A percentile compares a stretch with the other conserved stretches of the same genome.
Conservation (phyloP, 1,139 yeast genomes). For the Geotrichum phurueaensis region DNA sequence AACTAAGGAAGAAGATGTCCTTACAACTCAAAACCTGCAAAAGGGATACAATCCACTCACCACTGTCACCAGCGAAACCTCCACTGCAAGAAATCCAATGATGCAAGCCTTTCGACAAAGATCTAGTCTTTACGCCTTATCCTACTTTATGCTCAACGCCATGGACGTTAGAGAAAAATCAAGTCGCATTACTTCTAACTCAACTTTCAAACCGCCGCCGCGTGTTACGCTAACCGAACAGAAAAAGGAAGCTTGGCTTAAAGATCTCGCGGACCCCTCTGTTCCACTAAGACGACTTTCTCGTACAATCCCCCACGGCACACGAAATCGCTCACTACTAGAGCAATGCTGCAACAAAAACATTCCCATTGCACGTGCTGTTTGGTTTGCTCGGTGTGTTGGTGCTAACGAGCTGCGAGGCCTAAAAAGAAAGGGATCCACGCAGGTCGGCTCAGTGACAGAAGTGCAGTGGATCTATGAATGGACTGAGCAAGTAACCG, state of each 20-base stretch:
- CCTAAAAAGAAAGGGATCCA: slow-evolving; percentile 48
- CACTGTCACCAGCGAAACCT: slow-evolving; percentile 48
- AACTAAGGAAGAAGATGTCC: slow-evolving; percentile 47
- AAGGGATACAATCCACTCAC: slow-evolving; percentile 56
- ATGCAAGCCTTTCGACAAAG: slow-evolving; percentile 35
- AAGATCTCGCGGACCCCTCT: slow-evolving; percentile 62
- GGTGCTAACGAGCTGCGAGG: slow-evolving; percentile 75
- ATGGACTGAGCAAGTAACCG: slow-evolving; percentile 78
- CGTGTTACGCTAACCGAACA: slow-evolving; percentile 85
- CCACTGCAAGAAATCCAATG: slow-evolving; percentile 29
- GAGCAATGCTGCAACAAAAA: slow-evolving; percentile 62
- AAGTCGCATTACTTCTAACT: slow-evolving; percentile 52
- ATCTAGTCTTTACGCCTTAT: slow-evolving; percentile 58
- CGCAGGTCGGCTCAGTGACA: slow-evolving; percentile 29
- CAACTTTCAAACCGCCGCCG: slow-evolving; percentile 71
- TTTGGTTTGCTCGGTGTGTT: slow-evolving; percentile 87
- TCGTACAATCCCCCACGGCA: slow-evolving; percentile 86
- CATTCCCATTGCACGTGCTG: slow-evolving; percentile 70
- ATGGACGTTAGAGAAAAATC: slow-evolving; percentile 59
- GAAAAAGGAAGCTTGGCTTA: slow-evolving; percentile 78
- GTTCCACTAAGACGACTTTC: slow-evolving; percentile 64
- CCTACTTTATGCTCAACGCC: slow-evolving; percentile 57
- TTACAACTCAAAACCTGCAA: slow-evolving; percentile 47
- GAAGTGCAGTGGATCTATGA: slow-evolving; percentile 69
- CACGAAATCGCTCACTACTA: slow-evolving; percentile 62